These are phyloP conservation scores for Lodderomyces theae DNA, from an alignment of 1,139 yeast genomes.

Conservation along the genomic window DNA sequence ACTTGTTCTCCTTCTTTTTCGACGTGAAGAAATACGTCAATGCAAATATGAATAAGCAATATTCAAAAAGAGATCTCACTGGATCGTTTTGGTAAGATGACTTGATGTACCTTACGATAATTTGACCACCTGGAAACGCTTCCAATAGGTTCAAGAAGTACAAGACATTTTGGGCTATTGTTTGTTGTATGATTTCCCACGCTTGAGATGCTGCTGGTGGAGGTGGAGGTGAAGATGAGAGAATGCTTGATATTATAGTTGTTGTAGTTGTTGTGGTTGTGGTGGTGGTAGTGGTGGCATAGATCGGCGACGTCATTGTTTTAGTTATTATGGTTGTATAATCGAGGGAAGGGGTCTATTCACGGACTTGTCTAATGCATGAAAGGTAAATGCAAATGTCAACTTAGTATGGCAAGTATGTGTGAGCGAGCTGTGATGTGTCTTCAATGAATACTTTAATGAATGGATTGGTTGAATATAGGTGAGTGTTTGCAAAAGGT, in stretches of 20 bases:
- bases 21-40: conserved; percentile 79
- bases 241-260: conserved; percentile 17
- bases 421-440: no score
- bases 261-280: conserved; percentile 25
- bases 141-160: conserved; percentile 36
- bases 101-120: conserved; percentile 70
- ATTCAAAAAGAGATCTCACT: conserved; percentile 78
- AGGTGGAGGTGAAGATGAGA: conserved; percentile 5
- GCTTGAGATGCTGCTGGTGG: conserved; percentile 35
- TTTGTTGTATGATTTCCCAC: conserved; percentile 35
- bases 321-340: no score
- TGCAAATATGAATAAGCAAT: conserved; percentile 78
- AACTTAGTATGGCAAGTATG: no score
- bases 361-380: no score
- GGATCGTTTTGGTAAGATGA: conserved; percentile 97
- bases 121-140: conserved; percentile 76
- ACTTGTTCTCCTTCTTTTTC: conserved; percentile 75
- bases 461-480: no score
- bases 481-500: no score
- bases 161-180: conserved; percentile 36
- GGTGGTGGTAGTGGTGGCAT: conserved; percentile 16
- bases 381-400: no score
- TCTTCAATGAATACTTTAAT: not conserved
- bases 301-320: conserved; percentile 13
- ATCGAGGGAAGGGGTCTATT: no score